Evolutionary conservation across 2,329 filamentous ascomycete genomes (phyloP).

Genomic region (Ophiocordyceps camponoti-saundersi): DNA sequence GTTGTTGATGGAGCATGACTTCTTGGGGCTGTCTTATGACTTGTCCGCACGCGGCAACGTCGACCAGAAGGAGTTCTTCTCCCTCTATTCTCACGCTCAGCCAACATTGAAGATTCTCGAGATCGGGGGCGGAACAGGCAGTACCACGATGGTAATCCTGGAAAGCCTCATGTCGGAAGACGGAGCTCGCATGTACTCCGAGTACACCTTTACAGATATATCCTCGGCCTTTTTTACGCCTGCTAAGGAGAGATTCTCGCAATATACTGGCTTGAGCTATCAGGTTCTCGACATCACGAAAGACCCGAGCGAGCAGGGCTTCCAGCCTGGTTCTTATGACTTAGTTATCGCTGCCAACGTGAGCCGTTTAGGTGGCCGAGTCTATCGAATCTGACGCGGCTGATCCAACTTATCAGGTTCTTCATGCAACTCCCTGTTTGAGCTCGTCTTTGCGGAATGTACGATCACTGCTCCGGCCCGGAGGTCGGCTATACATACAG

Average conservation of each 20-base stretch:
- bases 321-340: slow-evolving; percentile 2
- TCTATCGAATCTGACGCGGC: no score
- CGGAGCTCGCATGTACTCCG: slow-evolving; percentile 1
- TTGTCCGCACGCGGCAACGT: background rate
- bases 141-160: slow-evolving; percentile 9
- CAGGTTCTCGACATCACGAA: slow-evolving; percentile 10
- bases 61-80: background rate
- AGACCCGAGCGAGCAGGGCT: slow-evolving; percentile 2
- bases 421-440: slow-evolving; percentile 1
- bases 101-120: slow-evolving; percentile 5
- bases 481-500: slow-evolving; percentile 1
- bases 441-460: background rate
- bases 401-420: background rate
- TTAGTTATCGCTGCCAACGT: slow-evolving; percentile 3
- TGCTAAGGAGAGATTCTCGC: slow-evolving; percentile 7
- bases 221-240: slow-evolving; percentile 7
- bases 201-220: slow-evolving; percentile 11
- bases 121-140: slow-evolving; percentile 23
- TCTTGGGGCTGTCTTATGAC: background rate
- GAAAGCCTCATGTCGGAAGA: background rate
- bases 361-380: background rate
- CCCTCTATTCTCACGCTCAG: background rate
- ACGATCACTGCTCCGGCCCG: background rate
- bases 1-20: background rate
- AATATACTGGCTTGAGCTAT: slow-evolving; percentile 2